Conservation (phyloP, 1,139 yeast species). For the Yamadazyma buinensis region DNA sequence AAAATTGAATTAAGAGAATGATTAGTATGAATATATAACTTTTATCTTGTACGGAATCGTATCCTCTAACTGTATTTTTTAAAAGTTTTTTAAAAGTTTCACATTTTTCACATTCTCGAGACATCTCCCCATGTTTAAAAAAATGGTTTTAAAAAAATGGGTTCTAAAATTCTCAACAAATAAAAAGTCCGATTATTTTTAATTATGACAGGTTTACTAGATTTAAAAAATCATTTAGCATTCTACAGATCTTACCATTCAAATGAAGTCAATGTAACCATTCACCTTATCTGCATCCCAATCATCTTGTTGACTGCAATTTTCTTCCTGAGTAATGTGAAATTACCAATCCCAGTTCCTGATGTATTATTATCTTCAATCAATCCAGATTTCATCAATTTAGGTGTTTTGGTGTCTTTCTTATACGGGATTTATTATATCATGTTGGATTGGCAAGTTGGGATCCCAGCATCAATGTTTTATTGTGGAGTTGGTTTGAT, state of each 20-base stretch:
- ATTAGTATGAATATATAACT: too few relatives aligned
- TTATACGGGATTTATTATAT: constrained; percentile 41
- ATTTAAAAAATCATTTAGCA: constrained; percentile 64
- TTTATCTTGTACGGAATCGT: too few relatives aligned
- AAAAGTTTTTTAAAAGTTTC: too few relatives aligned
- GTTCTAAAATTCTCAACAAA: too few relatives aligned
- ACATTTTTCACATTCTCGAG: too few relatives aligned
- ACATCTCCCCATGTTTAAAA: too few relatives aligned
- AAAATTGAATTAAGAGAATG: constrained; percentile 44
- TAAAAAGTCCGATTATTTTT: too few relatives aligned
- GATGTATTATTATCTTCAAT: too few relatives aligned
- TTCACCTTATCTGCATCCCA: constrained; percentile 82
- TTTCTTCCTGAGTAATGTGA: constrained; percentile 28
- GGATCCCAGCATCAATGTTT: constrained; percentile 31
- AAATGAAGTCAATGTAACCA: constrained; percentile 62
- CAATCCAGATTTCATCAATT: constrained; percentile 37
- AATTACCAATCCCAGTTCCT: constrained; percentile 10
- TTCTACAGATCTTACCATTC: constrained; percentile 85
- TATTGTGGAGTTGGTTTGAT: constrained; percentile 24
- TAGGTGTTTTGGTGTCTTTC: constrained; percentile 31
- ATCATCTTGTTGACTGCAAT: constrained; percentile 58
- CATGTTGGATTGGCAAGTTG: constrained; percentile 39
- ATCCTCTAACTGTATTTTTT: too few relatives aligned
- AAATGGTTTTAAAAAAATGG: too few relatives aligned
- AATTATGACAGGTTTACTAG: constrained; percentile 36